Conservation (phyloP, 768 basidiomycete species). For the Agaricus sinodeliciosus region DNA sequence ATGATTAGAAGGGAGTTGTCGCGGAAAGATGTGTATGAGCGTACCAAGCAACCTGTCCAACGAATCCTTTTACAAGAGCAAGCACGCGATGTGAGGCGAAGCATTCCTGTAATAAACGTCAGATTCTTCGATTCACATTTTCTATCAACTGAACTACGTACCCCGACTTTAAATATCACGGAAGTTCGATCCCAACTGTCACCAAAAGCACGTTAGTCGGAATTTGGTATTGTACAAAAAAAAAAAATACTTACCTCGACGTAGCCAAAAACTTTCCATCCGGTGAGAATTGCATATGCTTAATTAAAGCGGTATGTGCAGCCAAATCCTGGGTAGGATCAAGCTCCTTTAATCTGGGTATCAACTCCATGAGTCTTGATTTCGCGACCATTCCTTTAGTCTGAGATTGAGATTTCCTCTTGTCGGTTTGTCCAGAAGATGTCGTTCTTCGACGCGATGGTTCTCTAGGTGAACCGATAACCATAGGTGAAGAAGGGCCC, state of each 20-base stretch:
- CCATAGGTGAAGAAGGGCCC: neutral
- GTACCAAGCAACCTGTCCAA: slow-evolving; percentile 72
- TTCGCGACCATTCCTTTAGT: slow-evolving; percentile 7
- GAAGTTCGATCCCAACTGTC: slow-evolving; percentile 67
- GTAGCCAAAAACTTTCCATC: slow-evolving; percentile 71
- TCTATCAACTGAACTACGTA: slow-evolving; percentile 22
- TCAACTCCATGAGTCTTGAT: slow-evolving; percentile 48
- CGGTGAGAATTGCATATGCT: slow-evolving; percentile 72
- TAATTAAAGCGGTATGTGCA: slow-evolving; percentile 61
- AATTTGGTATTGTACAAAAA: neutral
- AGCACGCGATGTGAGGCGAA: slow-evolving; percentile 56
- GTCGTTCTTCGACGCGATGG: slow-evolving; percentile 10
- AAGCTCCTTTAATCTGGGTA: slow-evolving; percentile 50
- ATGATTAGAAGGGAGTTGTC: slow-evolving; percentile 1
- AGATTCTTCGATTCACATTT: slow-evolving; percentile 4
- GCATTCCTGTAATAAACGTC: slow-evolving; percentile 35
- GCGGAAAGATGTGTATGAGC: slow-evolving; percentile 2
- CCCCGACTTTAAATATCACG: slow-evolving; percentile 39
- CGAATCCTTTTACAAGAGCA: slow-evolving; percentile 65
- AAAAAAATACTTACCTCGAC: slow-evolving; percentile 39
- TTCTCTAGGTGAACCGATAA: neutral
- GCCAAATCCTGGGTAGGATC: slow-evolving; percentile 53
- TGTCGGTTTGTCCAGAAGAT: slow-evolving; percentile 1
- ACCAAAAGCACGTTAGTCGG: neutral
- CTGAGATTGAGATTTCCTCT: neutral